phyloP scores from a whole-genome alignment of 371 early-diverging fungal species.

The Mortierella sp. region DNA sequence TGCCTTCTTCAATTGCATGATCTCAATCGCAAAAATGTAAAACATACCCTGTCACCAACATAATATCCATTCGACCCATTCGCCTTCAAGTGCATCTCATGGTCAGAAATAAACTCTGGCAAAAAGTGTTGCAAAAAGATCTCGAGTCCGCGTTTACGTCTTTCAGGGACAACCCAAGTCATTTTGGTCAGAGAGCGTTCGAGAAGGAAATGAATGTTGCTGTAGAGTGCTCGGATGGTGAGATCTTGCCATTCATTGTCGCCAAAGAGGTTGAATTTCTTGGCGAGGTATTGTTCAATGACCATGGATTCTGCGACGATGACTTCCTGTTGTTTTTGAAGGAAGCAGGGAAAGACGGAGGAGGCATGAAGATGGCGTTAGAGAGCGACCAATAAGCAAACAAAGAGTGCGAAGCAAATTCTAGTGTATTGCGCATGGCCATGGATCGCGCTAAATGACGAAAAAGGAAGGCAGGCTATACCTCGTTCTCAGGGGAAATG shows the following conservation, averaged over 20 bases:
- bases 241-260: slow-evolving; percentile 44
- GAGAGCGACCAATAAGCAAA: background rate
- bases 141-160: slow-evolving; percentile 22
- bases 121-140: slow-evolving; percentile 22
- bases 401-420: background rate
- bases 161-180: slow-evolving; percentile 24
- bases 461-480: background rate
- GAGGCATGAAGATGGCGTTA: background rate
- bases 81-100: slow-evolving; percentile 39
- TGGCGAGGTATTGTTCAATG: slow-evolving; percentile 39
- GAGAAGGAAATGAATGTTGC: slow-evolving; percentile 42
- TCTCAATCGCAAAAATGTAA: background rate
- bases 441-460: background rate
- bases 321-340: slow-evolving; percentile 16
- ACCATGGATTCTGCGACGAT: slow-evolving; percentile 38
- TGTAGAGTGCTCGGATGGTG: slow-evolving; percentile 34
- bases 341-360: background rate
- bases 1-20: background rate
- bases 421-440: background rate
- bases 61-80: slow-evolving; percentile 46
- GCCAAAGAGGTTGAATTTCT: slow-evolving; percentile 36
- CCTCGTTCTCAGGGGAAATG: slow-evolving; percentile 29
- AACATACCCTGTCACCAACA: slow-evolving; percentile 35
- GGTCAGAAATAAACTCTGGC: slow-evolving; percentile 31
- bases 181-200: slow-evolving; percentile 34